Conservation (phyloP, 306 rosid species). For the Biancaea sappan region DNA sequence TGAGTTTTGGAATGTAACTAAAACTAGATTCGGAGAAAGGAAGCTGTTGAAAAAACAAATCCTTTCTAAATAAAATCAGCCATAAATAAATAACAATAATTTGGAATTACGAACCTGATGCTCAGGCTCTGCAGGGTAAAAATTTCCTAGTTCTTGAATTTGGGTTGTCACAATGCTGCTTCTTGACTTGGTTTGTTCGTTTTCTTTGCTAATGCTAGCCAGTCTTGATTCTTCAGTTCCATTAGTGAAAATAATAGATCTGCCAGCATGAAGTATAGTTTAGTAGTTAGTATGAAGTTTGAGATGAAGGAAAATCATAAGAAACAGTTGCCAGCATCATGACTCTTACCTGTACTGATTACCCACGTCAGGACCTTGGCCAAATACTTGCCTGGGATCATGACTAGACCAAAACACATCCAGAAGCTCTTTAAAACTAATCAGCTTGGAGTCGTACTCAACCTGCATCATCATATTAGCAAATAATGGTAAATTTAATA, state of each 20-base stretch:
- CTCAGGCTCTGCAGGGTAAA: slow-evolving; percentile 85
- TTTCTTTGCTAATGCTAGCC: slow-evolving; percentile 81
- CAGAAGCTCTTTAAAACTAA: slow-evolving; percentile 67
- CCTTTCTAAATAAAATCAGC: slow-evolving; percentile 17
- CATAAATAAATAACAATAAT: not conserved
- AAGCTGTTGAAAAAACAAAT: not conserved
- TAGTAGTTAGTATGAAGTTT: slow-evolving; percentile 2
- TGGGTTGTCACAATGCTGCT: slow-evolving; percentile 80
- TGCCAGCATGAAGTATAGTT: slow-evolving; percentile 36
- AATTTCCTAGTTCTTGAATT: slow-evolving; percentile 68
- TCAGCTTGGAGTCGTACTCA: slow-evolving; percentile 75
- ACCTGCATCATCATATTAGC: slow-evolving; percentile 56
- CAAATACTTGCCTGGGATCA: slow-evolving; percentile 92
- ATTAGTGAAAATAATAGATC: slow-evolving; percentile 82
- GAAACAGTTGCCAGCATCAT: slow-evolving; percentile 25
- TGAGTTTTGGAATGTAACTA: not conserved
- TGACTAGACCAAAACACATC: slow-evolving; percentile 90
- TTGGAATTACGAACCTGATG: slow-evolving; percentile 69
- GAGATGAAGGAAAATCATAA: slow-evolving; percentile 15
- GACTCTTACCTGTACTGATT: slow-evolving; percentile 75
- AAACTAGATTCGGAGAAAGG: not conserved
- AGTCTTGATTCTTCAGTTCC: slow-evolving; percentile 83
- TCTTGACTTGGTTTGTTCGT: slow-evolving; percentile 80
- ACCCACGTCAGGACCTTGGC: slow-evolving; percentile 99
- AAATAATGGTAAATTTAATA: slow-evolving; percentile 15